Percentiles rank a stretch among this genome's conserved stretches.
These are phyloP conservation scores for Fusarium lateritium DNA, from an alignment of 2,329 filamentous ascomycete species.

Conservation along the genomic window DNA sequence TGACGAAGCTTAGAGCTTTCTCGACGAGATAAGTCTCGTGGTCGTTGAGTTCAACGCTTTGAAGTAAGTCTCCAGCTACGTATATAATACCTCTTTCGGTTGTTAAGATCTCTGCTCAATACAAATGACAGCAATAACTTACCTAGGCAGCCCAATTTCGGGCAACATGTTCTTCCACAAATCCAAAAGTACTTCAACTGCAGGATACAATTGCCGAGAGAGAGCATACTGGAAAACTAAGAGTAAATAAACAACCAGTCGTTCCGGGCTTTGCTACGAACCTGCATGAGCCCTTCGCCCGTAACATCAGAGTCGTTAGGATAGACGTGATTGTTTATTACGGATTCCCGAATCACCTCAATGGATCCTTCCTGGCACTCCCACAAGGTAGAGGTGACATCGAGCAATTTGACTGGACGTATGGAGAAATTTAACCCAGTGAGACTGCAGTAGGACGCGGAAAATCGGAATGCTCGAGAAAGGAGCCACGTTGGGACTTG, in stretches of 20 bases:
- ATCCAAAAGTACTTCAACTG: constrained; percentile 4
- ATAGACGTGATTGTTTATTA: background rate
- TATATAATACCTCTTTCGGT: background rate
- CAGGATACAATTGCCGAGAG: accelerated
- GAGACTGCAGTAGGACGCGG: constrained; percentile 5
- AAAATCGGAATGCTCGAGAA: background rate
- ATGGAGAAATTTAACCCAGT: constrained; percentile 16
- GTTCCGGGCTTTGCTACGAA: background rate
- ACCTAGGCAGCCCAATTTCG: constrained; percentile 19
- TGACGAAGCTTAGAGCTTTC: background rate
- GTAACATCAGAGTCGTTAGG: background rate
- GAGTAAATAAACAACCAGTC: accelerated
- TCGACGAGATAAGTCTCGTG: background rate
- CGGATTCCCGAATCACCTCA: background rate
- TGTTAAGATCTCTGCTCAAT: accelerated
- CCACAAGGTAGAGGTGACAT: accelerated
- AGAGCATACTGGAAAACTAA: background rate
- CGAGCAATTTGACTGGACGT: constrained; percentile 1
- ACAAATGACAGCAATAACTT: background rate
- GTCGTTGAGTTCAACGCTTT: accelerated
- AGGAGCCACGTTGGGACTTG: constrained; percentile 31
- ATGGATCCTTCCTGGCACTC: accelerated
- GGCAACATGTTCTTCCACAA: constrained; percentile 9
- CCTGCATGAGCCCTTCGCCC: constrained; percentile 13
- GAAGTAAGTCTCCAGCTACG: background rate